These are phyloP conservation scores for Gentiana dahurica DNA, from an alignment of 257 asterid genomes.

Conservation along the genomic window DNA sequence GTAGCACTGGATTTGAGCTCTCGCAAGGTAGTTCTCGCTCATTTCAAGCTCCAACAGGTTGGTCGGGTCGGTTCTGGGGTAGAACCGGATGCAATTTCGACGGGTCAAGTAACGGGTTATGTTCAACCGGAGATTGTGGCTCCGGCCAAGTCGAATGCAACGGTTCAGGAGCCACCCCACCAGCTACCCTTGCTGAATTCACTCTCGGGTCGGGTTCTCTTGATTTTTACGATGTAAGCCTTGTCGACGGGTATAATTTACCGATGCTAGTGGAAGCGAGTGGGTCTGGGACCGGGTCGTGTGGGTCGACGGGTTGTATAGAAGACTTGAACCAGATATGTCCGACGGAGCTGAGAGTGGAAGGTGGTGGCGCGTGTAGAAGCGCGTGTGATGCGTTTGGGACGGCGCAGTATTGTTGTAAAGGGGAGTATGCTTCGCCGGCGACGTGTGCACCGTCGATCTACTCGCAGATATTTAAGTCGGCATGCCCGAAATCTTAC, in stretches of 20 bases:
- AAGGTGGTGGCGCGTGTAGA: conserved; percentile 51
- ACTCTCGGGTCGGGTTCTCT: conserved; percentile 66
- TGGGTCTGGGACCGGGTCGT: conserved; percentile 61
- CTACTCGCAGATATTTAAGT: conserved; percentile 60
- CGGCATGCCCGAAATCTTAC: conserved; percentile 59
- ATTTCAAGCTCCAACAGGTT: conserved; percentile 60
- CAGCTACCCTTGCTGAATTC: conserved; percentile 76
- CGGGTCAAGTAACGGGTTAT: conserved; percentile 38
- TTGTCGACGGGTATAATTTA: conserved; percentile 71
- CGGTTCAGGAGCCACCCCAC: conserved; percentile 62
- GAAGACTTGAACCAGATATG: conserved; percentile 49
- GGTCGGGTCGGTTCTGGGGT: conserved; percentile 88
- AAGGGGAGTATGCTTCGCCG: conserved; percentile 53
- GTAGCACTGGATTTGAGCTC: conserved; percentile 63
- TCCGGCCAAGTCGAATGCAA: conserved; percentile 60
- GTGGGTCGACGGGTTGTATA: conserved; percentile 56
- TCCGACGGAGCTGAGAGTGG: conserved; percentile 45
- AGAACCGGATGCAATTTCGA: conserved; percentile 61
- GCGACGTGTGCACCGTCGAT: conserved; percentile 50
- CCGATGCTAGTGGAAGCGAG: conserved; percentile 64
- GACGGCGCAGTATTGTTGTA: conserved; percentile 55
- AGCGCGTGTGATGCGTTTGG: conserved; percentile 74
- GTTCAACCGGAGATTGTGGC: conserved; percentile 68
- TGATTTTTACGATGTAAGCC: conserved; percentile 79
- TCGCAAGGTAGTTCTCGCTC: conserved; percentile 37